phyloP scores from a whole-genome alignment of 108 stramenopile genomes.

The Asterionellopsis glacialis region DNA sequence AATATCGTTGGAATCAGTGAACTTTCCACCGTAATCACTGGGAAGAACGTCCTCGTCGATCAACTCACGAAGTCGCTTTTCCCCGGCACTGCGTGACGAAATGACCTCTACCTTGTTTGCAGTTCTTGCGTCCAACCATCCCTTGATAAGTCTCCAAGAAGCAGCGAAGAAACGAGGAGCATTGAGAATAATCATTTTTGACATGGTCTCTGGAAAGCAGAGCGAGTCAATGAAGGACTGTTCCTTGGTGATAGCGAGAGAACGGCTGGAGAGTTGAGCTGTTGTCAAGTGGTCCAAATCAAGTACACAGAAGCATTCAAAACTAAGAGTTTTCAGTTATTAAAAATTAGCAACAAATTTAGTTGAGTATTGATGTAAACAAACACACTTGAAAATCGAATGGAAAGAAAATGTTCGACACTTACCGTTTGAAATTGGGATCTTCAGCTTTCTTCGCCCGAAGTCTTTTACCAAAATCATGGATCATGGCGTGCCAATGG shows the following conservation, averaged over 20 bases:
- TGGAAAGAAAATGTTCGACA: background rate
- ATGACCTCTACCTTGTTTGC: slow-evolving; percentile 78
- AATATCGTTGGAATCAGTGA: slow-evolving; percentile 43
- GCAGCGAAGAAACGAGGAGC: slow-evolving; percentile 79
- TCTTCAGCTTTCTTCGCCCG: slow-evolving; percentile 53
- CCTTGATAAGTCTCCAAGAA: slow-evolving; percentile 81
- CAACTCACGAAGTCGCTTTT: slow-evolving; percentile 61
- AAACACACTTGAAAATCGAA: background rate
- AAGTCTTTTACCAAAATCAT: slow-evolving; percentile 64
- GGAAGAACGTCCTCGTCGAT: slow-evolving; percentile 70
- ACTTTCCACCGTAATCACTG: slow-evolving; percentile 76
- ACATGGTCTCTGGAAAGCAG: slow-evolving; percentile 87
- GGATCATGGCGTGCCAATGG: slow-evolving; percentile 85
- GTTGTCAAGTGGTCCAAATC: slow-evolving; percentile 67
- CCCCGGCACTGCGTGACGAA: slow-evolving; percentile 49
- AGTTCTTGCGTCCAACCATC: slow-evolving; percentile 80
- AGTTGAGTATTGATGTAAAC: no score
- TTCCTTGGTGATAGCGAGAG: slow-evolving; percentile 76
- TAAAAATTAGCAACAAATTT: background rate
- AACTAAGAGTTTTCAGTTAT: slow-evolving; percentile 14
- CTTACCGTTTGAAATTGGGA: slow-evolving; percentile 51
- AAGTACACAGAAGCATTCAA: slow-evolving; percentile 68
- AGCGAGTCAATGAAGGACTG: slow-evolving; percentile 83
- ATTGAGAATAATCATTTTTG: slow-evolving; percentile 74
- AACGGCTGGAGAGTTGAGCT: slow-evolving; percentile 42